Evolutionary conservation across 202 grass and related monocot species (phyloP), one percentile per base, ranked within the genome.

Genomic region (Thinopyrum obtusiflorum): DNA sequence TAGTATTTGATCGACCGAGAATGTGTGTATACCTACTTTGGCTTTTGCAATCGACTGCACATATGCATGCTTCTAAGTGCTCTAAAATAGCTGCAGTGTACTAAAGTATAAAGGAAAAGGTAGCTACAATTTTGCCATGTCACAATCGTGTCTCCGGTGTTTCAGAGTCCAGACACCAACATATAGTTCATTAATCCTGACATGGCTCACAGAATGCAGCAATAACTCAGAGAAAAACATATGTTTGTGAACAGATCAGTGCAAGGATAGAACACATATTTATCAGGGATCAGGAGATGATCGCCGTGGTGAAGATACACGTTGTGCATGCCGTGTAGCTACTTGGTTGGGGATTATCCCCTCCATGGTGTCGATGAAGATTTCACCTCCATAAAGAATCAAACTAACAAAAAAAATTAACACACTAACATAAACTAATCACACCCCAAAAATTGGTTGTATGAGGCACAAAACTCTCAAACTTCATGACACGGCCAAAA

Each of bases 21-120:
- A 76, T 10, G 42, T 76, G 27, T 76, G 73, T 76, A 76, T 76
- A 76, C 71, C 24, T 53, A 29, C 72, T 73, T 74, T 51, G 72
- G 44, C 40, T 53, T 18, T 74, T 51, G 71, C 42, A 49, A 49
- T 49, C 71, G 25, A 51, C 70, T 51, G 42, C 71, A 51, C 42
- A 9, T 9, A 59, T n/a, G 71, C 40, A 26, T 53, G 71, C 71
- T 51, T 47, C 12, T 17, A 73, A 73, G 35, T 70, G 69, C 39
- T 18, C 15, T 18, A 17, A 15, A 51, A 18, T 26, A 73, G 69
- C 21, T 73, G 37, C 69, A 72, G 39, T 73, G 3, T 46, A 26
- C 6, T 72, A 68, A 13, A 31, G 17, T 68, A 72, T 46, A 73
- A 15, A 7, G 21, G 26, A 36, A 44, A 46, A 27, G n/a, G n/a